Evolutionary conservation across 1,284 basidiomycete genomes (phyloP).

Genomic region (Gomphus bonarii): DNA sequence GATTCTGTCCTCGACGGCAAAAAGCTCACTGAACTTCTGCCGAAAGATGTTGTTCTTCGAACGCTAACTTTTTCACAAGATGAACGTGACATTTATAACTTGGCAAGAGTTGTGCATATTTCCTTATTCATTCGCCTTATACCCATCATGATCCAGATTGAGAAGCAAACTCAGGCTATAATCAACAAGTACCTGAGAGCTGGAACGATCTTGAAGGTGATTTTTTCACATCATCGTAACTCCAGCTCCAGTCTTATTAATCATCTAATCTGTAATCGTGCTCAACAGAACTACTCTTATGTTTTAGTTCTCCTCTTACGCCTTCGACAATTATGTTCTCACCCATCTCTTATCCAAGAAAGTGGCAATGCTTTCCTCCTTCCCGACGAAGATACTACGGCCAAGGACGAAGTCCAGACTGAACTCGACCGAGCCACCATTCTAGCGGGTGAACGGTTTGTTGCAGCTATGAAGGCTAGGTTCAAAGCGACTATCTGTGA

Average conservation of each 20-base stretch:
- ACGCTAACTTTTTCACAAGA: constrained; percentile 41
- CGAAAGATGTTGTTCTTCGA: constrained; percentile 38
- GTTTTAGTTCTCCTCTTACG: constrained; percentile 45
- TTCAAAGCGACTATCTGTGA: constrained; percentile 29
- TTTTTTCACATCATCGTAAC: constrained; percentile 5
- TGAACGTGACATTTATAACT: constrained; percentile 46
- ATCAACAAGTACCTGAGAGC: constrained; percentile 49
- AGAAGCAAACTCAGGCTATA: constrained; percentile 40
- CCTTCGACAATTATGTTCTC: constrained; percentile 45
- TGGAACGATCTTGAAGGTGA: constrained; percentile 46
- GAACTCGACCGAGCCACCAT: constrained; percentile 36
- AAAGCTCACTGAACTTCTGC: constrained; percentile 46
- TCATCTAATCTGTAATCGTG: not conserved
- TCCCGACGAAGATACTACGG: constrained; percentile 25
- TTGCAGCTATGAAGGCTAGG: constrained; percentile 34
- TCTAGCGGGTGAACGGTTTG: constrained; percentile 36
- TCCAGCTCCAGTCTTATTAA: not conserved
- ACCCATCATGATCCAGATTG: constrained; percentile 27
- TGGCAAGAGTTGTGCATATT: constrained; percentile 23
- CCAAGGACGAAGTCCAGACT: constrained; percentile 22
- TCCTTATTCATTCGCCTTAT: not conserved
- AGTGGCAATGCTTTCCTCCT: constrained; percentile 28
- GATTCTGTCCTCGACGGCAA: constrained; percentile 46
- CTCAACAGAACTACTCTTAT: constrained; percentile 31
- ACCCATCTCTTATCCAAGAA: constrained; percentile 43